These are phyloP conservation scores for Fusarium chaquense DNA, from an alignment of 2,329 filamentous ascomycete species.

Conservation along the genomic window DNA sequence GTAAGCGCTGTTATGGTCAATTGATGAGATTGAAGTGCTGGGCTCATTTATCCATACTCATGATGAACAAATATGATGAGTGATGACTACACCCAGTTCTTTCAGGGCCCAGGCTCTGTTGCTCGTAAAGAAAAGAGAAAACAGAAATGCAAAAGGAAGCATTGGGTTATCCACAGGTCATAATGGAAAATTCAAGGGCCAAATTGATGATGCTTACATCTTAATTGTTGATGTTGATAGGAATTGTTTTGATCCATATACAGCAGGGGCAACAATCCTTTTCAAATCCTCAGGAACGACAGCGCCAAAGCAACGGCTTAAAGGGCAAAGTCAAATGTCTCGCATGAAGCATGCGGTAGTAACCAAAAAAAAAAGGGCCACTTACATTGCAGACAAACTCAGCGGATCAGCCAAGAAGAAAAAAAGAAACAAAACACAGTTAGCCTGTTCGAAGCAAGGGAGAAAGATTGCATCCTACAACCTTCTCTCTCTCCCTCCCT, in stretches of 20 bases:
- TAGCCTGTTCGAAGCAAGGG: constrained; percentile 23
- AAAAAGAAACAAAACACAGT: not conserved
- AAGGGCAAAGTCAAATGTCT: constrained; percentile 24
- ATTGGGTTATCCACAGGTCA: not conserved
- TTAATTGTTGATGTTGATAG: constrained; percentile 7
- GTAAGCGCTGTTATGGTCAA: not conserved
- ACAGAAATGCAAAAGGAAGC: not conserved
- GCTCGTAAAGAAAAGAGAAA: not conserved
- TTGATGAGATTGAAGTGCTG: not conserved
- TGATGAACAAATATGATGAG: not conserved
- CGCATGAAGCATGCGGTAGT: not conserved
- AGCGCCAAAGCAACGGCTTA: constrained; percentile 18
- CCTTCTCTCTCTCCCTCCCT: constrained; percentile 13
- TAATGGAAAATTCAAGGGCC: not conserved
- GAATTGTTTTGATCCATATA: constrained; percentile 26
- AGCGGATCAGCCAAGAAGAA: not conserved
- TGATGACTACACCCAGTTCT: not conserved
- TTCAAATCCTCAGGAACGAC: constrained; percentile 6
- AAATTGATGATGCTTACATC: constrained; percentile 18
- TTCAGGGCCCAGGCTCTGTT: not conserved
- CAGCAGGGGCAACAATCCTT: constrained; percentile 21
- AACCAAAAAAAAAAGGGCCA: not conserved
- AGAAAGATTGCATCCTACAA: not conserved
- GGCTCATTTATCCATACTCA: not conserved
- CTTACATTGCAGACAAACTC: not conserved